These are phyloP conservation scores for Curvularia hawaiiensis DNA, from an alignment of 2,329 filamentous ascomycete species.

Conservation along the genomic window DNA sequence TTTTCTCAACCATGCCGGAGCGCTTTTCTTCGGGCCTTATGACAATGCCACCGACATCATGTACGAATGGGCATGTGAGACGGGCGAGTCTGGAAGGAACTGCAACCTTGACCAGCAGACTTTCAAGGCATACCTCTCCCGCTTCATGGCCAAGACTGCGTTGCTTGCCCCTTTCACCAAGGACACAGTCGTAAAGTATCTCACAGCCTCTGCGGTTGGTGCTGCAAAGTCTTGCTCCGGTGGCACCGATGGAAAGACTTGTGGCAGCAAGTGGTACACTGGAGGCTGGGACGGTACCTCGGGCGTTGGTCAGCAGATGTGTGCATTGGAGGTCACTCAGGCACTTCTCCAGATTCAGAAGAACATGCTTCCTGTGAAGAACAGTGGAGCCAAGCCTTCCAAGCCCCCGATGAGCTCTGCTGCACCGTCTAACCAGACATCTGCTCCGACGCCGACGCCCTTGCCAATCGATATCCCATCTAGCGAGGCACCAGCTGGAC, in stretches of 20 bases:
- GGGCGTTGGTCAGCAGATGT: conserved; percentile 53
- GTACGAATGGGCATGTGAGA: conserved; percentile 71
- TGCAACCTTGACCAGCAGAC: conserved; percentile 75
- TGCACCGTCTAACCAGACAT: conserved; percentile 26
- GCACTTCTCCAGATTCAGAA: conserved; percentile 47
- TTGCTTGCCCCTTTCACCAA: conserved; percentile 51
- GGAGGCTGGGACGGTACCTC: conserved; percentile 49
- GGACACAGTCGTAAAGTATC: conserved; percentile 44
- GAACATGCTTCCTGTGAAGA: conserved; percentile 36
- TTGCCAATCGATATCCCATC: conserved; percentile 7
- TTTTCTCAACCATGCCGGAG: conserved; percentile 57
- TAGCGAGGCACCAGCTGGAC: conserved; percentile 8
- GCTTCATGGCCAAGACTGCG: conserved; percentile 62
- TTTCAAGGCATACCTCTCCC: conserved; percentile 77
- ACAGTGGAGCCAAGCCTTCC: conserved; percentile 27
- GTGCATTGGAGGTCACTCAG: conserved; percentile 53
- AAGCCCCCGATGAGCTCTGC: conserved; percentile 21
- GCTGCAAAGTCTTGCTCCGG: conserved; percentile 53
- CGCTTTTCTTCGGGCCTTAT: conserved; percentile 60
- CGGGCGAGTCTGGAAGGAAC: conserved; percentile 42
- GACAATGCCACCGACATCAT: conserved; percentile 61
- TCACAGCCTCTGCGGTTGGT: conserved; percentile 50
- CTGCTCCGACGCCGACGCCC: conserved; percentile 4
- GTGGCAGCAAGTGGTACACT: conserved; percentile 54
- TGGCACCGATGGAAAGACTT: conserved; percentile 46